Conservation (phyloP, 2,329 filamentous ascomycete species). For the Microdochium nivale region DNA sequence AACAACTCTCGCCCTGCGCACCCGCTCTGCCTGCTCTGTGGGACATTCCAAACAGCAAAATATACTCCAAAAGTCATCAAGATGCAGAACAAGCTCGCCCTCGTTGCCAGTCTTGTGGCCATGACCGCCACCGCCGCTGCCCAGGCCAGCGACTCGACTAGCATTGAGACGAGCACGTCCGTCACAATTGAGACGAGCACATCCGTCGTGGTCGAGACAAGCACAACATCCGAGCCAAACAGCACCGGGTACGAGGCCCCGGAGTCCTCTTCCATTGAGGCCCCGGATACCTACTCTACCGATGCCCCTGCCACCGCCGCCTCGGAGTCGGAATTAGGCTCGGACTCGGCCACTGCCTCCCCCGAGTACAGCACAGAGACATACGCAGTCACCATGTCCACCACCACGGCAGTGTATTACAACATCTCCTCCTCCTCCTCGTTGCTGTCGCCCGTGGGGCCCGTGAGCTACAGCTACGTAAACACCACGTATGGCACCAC, state of each 20-base stretch:
- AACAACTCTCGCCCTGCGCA: too few species aligned
- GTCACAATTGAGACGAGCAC: not conserved
- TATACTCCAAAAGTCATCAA: slow-evolving; percentile 7
- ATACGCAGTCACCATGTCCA: not conserved
- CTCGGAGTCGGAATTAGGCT: too few species aligned
- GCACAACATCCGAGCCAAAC: not conserved
- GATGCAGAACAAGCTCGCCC: slow-evolving; percentile 20
- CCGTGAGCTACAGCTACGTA: slow-evolving; percentile 10
- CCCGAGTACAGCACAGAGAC: not conserved
- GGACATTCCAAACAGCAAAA: too few species aligned
- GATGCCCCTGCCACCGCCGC: too few species aligned
- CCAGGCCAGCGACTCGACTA: not conserved
- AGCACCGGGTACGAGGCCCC: not conserved
- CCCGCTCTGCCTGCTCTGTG: too few species aligned
- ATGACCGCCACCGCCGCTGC: slow-evolving; percentile 11
- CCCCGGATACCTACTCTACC: not conserved
- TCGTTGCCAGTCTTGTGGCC: slow-evolving; percentile 13
- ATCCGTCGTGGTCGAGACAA: not conserved
- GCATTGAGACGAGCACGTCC: not conserved
- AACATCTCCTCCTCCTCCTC: not conserved
- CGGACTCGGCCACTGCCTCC: not conserved
- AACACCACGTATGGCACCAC: slow-evolving; percentile 16
- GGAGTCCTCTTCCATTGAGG: not conserved
- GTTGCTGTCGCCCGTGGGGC: too few species aligned
- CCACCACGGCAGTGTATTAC: not conserved